These are phyloP conservation scores for Skeletonema menzelii DNA, from an alignment of 108 stramenopile species.

Conservation along the genomic window DNA sequence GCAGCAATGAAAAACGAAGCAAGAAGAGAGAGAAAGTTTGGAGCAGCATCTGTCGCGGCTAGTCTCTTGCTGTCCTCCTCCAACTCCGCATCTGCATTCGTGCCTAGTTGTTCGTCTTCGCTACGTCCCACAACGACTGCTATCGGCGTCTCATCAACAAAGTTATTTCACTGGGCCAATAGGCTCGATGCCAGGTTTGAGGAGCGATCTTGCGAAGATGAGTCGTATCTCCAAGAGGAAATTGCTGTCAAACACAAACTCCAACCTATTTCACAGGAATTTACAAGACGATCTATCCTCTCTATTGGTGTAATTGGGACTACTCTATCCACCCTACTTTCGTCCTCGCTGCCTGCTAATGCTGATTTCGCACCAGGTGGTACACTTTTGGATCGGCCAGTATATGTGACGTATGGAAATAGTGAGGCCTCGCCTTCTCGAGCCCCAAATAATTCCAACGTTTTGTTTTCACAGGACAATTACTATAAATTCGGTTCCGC, in stretches of 20 bases:
- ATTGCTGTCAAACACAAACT: background rate
- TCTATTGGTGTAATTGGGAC: slow-evolving; percentile 13
- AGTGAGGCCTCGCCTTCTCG: slow-evolving; percentile 63
- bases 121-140: background rate
- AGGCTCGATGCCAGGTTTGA: slow-evolving; percentile 9
- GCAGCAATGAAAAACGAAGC: background rate
- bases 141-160: slow-evolving; percentile 5
- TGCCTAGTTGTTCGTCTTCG: slow-evolving; percentile 6
- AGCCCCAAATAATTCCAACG: slow-evolving; percentile 70
- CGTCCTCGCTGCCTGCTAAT: slow-evolving; percentile 14
- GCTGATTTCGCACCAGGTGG: slow-evolving; percentile 77
- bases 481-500: slow-evolving; percentile 85
- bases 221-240: background rate
- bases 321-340: slow-evolving; percentile 11
- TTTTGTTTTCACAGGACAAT: slow-evolving; percentile 73
- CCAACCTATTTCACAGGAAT: background rate
- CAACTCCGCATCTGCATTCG: background rate
- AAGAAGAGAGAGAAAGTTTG: background rate
- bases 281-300: slow-evolving; percentile 24
- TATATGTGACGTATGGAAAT: slow-evolving; percentile 67
- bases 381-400: slow-evolving; percentile 73
- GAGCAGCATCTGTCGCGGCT: background rate
- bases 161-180: slow-evolving; percentile 24
- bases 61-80: background rate
- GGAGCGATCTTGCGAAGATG: background rate